phyloP scores from a whole-genome alignment of 2,329 filamentous ascomycete genomes.

The Zarea fungicola region DNA sequence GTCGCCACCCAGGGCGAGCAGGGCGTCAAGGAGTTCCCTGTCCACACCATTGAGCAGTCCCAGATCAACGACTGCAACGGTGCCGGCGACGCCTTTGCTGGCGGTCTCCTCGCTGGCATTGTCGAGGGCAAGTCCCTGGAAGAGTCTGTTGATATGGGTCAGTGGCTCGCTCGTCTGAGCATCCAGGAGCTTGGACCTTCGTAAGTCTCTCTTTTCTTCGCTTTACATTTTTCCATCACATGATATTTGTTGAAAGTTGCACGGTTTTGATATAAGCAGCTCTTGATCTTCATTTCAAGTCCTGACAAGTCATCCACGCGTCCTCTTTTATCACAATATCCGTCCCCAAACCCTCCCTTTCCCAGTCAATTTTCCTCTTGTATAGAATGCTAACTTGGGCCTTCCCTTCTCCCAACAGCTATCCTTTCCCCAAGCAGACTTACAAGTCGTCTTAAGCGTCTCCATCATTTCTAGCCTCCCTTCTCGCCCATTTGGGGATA shows the following conservation, averaged over 20 bases:
- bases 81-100: conserved; percentile 94
- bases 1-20: conserved; percentile 70
- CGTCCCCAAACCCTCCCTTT: background rate
- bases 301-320: conserved; percentile 5
- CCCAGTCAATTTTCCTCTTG: background rate
- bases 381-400: conserved; percentile 7
- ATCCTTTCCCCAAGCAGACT: conserved; percentile 75
- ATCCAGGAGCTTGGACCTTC: conserved; percentile 94
- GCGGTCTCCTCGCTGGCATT: conserved; percentile 85
- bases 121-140: conserved; percentile 78
- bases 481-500: conserved; percentile 14
- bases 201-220: conserved; percentile 53
- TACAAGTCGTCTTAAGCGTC: conserved; percentile 48
- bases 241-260: background rate
- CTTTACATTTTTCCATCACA: conserved; percentile 1
- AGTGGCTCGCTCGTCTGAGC: conserved; percentile 92
- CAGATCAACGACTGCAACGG: conserved; percentile 96
- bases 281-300: conserved; percentile 11
- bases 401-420: conserved; percentile 42
- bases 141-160: conserved; percentile 80
- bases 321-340: background rate
- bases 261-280: background rate
- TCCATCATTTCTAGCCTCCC: conserved; percentile 13
- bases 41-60: conserved; percentile 69
- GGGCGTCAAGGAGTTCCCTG: conserved; percentile 69